These are phyloP conservation scores for Allium fistulosum DNA, from an alignment of 106 monocot species.

Conservation along the genomic window DNA sequence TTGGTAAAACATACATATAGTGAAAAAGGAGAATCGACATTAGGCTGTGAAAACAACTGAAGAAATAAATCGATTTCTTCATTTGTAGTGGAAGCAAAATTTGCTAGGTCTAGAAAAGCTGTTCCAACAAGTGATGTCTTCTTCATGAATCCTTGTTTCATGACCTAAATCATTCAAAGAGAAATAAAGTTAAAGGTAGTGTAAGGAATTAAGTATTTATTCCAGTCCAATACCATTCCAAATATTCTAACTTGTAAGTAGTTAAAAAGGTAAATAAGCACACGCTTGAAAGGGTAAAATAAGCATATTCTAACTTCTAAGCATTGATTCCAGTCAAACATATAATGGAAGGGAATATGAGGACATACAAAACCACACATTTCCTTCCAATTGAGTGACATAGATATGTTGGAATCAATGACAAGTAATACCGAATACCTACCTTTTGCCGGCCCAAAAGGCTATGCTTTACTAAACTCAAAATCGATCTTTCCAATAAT, in stretches of 20 bases:
- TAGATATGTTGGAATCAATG: background rate
- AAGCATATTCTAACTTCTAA: background rate
- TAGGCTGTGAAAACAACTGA: slow-evolving; percentile 27
- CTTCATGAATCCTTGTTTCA: slow-evolving; percentile 39
- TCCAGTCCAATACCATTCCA: too few relatives aligned
- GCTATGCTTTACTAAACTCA: background rate
- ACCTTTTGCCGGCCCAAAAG: background rate
- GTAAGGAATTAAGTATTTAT: too few relatives aligned
- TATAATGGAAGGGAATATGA: slow-evolving; percentile 3
- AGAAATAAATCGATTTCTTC: slow-evolving; percentile 56
- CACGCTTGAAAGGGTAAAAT: background rate
- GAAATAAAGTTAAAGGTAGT: background rate
- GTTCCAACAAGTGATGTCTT: slow-evolving; percentile 60
- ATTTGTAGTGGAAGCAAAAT: slow-evolving; percentile 43
- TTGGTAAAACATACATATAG: slow-evolving; percentile 39
- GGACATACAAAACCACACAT: background rate
- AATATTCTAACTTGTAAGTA: too few relatives aligned
- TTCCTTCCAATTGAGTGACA: background rate
- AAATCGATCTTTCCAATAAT: background rate
- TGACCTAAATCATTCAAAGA: slow-evolving; percentile 20
- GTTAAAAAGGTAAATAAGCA: too few relatives aligned
- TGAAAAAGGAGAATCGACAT: slow-evolving; percentile 27
- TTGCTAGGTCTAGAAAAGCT: slow-evolving; percentile 70
- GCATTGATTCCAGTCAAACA: background rate
- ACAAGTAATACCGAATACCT: background rate